Percentiles rank a stretch among this genome's conserved stretches.
These are phyloP conservation scores for Ananas comosus DNA, from an alignment of 176 grass and related monocot species.

Conservation along the genomic window DNA sequence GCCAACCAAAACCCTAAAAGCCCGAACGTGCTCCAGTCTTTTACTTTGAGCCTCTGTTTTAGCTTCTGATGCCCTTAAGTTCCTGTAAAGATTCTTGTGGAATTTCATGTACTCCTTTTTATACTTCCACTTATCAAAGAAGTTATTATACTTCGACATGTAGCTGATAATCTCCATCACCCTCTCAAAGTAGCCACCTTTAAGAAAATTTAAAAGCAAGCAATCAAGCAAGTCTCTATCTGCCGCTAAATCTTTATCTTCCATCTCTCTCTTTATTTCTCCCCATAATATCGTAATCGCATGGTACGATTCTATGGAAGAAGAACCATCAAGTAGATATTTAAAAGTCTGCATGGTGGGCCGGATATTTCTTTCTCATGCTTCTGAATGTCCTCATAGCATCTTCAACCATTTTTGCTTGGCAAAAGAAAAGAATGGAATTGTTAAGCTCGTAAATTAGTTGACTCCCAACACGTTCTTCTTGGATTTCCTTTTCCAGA, in stretches of 20 bases:
- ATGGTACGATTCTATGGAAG: slow-evolving; percentile 53
- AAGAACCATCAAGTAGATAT: slow-evolving; percentile 64
- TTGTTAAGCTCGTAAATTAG: slow-evolving; percentile 57
- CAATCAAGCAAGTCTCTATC: slow-evolving; percentile 63
- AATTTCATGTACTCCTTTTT: slow-evolving; percentile 55
- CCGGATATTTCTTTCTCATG: slow-evolving; percentile 66
- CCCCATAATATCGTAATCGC: slow-evolving; percentile 83
- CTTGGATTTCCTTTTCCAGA: slow-evolving; percentile 42
- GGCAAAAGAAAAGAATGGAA: slow-evolving; percentile 86
- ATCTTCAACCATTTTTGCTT: slow-evolving; percentile 93
- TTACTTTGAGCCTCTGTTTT: slow-evolving; percentile 65
- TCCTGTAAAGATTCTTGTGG: slow-evolving; percentile 68
- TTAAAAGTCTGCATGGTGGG: slow-evolving; percentile 58
- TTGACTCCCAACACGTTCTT: slow-evolving; percentile 27
- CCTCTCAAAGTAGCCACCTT: slow-evolving; percentile 80
- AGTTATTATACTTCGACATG: slow-evolving; percentile 55
- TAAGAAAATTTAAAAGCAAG: slow-evolving; percentile 73
- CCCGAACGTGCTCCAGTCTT: slow-evolving; percentile 65
- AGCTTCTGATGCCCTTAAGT: slow-evolving; percentile 50
- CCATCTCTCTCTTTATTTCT: slow-evolving; percentile 69
- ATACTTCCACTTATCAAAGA: slow-evolving; percentile 77
- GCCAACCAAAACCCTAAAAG: slow-evolving; percentile 65
- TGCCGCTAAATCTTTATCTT: slow-evolving; percentile 34
- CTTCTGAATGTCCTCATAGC: slow-evolving; percentile 63
- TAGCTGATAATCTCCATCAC: slow-evolving; percentile 66